phyloP scores from a whole-genome alignment of 768 basidiomycete genomes.

The Cytidiella melzeri region DNA sequence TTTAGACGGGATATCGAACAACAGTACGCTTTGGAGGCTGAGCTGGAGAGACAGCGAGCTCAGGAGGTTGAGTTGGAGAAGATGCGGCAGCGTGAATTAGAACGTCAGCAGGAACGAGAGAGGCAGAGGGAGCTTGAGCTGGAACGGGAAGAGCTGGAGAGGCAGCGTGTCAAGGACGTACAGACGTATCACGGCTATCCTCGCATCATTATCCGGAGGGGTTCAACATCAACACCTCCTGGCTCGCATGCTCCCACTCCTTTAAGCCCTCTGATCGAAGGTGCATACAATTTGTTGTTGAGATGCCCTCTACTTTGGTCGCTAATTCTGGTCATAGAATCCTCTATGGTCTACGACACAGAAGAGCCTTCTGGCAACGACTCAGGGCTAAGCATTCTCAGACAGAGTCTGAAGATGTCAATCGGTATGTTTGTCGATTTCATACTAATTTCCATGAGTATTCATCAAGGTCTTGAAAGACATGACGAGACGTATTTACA shows the following conservation, averaged over 20 bases:
- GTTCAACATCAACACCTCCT: constrained; percentile 3
- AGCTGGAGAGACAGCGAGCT: constrained; percentile 10
- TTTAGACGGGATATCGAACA: constrained; percentile 20
- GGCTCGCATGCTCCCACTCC: constrained; percentile 13
- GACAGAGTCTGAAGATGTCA: constrained; percentile 67
- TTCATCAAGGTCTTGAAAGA: too few species aligned
- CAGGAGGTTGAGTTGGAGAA: constrained; percentile 21
- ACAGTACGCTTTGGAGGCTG: constrained; percentile 23
- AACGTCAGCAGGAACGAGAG: constrained; percentile 11
- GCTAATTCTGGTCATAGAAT: constrained; percentile 9
- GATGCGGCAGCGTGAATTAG: constrained; percentile 4
- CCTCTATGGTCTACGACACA: constrained; percentile 10
- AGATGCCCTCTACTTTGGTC: not conserved
- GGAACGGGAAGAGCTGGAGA: constrained; percentile 10
- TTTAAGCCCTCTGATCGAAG: constrained; percentile 22
- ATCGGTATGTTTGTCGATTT: constrained; percentile 47
- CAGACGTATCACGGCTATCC: constrained; percentile 1
- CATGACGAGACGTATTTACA: constrained; percentile 63
- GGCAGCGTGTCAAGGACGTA: constrained; percentile 12
- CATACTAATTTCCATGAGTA: too few species aligned
- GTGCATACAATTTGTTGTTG: constrained; percentile 11
- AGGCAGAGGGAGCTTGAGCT: constrained; percentile 8
- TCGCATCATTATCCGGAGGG: constrained; percentile 9
- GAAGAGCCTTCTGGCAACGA: constrained; percentile 22
- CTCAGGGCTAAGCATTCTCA: constrained; percentile 44